phyloP scores from a whole-genome alignment of 2,329 filamentous ascomycete species.

The Cryphonectria radicalis region DNA sequence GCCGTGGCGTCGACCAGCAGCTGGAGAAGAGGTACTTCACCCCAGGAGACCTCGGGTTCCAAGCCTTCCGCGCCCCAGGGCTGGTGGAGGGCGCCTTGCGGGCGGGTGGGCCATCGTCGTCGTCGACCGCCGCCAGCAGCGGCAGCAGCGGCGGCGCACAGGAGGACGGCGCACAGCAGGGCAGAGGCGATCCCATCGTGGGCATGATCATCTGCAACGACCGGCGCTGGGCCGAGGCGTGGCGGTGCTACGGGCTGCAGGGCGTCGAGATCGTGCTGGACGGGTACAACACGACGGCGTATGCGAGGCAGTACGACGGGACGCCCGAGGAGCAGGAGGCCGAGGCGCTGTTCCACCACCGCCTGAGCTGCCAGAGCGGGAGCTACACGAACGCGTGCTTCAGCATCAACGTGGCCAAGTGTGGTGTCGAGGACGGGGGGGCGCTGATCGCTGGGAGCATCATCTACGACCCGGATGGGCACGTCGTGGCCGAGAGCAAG shows the following conservation, averaged over 20 bases:
- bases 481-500: slow-evolving; percentile 53
- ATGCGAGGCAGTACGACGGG: slow-evolving; percentile 48
- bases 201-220: slow-evolving; percentile 62
- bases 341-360: slow-evolving; percentile 56
- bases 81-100: slow-evolving; percentile 39
- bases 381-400: slow-evolving; percentile 59
- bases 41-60: slow-evolving; percentile 56
- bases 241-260: slow-evolving; percentile 53
- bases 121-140: background rate
- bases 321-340: slow-evolving; percentile 47
- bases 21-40: slow-evolving; percentile 60
- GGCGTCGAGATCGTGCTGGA: slow-evolving; percentile 41
- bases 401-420: slow-evolving; percentile 53
- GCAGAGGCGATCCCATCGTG: slow-evolving; percentile 55
- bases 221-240: slow-evolving; percentile 57
- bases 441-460: slow-evolving; percentile 26
- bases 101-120: background rate
- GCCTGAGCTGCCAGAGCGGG: slow-evolving; percentile 55
- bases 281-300: slow-evolving; percentile 56
- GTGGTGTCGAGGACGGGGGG: slow-evolving; percentile 50
- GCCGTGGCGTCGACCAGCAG: slow-evolving; percentile 55
- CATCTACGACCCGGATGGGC: slow-evolving; percentile 42
- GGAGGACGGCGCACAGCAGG: slow-evolving; percentile 33
- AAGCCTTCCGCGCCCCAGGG: slow-evolving; percentile 54
- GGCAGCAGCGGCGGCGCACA: slow-evolving; percentile 17